Evolutionary conservation across 2,329 filamentous ascomycete species (phyloP), one percentile per base, ranked within the genome.

Genomic region (Verticillium dahliae): DNA sequence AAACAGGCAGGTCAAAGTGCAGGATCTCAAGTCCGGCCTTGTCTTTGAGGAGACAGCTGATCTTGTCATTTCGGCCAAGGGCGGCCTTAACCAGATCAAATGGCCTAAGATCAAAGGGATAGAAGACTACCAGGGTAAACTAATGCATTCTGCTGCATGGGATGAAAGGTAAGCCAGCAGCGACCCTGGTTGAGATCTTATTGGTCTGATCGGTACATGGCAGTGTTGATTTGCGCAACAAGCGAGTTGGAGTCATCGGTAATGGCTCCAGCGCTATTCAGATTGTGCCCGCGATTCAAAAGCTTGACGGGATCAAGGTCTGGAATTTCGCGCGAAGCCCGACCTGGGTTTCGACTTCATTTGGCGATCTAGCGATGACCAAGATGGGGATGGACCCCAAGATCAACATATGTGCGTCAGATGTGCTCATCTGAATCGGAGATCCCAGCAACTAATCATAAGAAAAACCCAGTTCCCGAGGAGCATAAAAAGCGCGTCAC

Each of bases 201-300:
- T 27, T 27, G 27, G 27, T 27, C 35, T 37, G 6, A 37, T 37
- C 9, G 35, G 9, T 37, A 37, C 35, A 13, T 9, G 35, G 35
- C 35, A 37, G 35, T 37, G 9, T 37, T 13, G 35, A 37, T 13
- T 13, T 37, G 7, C 35, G 13, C 7, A 37, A 37, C 35, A 76
- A 76, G 65, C 62, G 67, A 1, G 68, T 77, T 1, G 74, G 68
- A 1, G 68, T 77, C n/a, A 73, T 76, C 18, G 74, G 74, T 4
- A 74, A 72, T 31, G 74, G 45, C n/a, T 50, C 71, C 0, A 70
- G 67, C 0, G 72, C 67, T 0, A 68, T 74, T 7, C 72, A 73
- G 62, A 66, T 69, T 34, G 65, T 69, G 75, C 78, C 33, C 3
- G 38, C 61, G n/a, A 62, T 62, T 18, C 63, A 66, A 1, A 57